Evolutionary conservation across 164 flowering plant genomes (phyloP).

Genomic region (Litsea cubeba): DNA sequence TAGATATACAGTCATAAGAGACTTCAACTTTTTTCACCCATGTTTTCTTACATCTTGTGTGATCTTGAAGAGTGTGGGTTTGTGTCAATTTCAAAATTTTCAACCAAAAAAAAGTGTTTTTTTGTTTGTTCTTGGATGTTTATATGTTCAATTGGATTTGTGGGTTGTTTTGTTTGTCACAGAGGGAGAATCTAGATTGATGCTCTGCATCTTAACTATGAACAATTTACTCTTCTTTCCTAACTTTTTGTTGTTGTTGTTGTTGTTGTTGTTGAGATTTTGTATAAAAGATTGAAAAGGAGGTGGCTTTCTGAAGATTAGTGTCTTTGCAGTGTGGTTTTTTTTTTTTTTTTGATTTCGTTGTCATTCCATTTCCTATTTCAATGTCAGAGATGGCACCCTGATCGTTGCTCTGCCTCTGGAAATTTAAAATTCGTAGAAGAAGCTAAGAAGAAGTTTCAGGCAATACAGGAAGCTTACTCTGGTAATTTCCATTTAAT

Average conservation of each 20-base stretch:
- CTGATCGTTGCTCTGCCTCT: conserved; percentile 77
- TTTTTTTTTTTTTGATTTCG: too few species aligned
- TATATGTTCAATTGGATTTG: not conserved
- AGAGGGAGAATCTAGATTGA: too few species aligned
- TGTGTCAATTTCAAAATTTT: not conserved
- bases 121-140: not conserved
- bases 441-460: conserved; percentile 87
- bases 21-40: not conserved
- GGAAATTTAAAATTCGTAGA: conserved; percentile 67
- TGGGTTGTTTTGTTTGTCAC: not conserved
- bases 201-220: not conserved
- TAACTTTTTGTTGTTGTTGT: too few species aligned
- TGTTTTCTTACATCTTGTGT: not conserved
- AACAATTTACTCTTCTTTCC: not conserved
- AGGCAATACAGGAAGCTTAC: conserved; percentile 89
- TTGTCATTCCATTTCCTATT: not conserved
- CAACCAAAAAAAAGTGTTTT: too few species aligned
- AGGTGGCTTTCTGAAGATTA: not conserved
- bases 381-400: conserved; percentile 81
- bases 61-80: not conserved
- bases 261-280: too few species aligned
- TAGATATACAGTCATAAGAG: conserved; percentile 12
- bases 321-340: not conserved
- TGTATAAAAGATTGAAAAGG: not conserved
- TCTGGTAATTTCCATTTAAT: conserved; percentile 49